phyloP scores from a whole-genome alignment of 495 filamentous ascomycete species.

The Tuber microsphaerosporum region DNA sequence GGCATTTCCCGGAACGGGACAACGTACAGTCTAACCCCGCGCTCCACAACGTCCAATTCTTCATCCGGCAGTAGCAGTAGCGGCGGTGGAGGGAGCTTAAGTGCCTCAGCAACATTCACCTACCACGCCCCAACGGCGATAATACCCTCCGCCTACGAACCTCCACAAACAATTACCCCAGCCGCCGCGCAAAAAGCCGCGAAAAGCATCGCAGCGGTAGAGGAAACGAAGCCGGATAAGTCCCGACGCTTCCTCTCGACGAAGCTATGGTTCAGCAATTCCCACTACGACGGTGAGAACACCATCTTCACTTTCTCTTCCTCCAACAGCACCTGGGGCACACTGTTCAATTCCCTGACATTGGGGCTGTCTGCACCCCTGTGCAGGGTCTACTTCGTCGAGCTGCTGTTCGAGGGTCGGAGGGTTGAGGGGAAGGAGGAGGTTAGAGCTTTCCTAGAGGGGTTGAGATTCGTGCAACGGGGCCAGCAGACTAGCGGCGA shows the following conservation, averaged over 20 bases:
- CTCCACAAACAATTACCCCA: slow-evolving; percentile 3
- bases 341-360: slow-evolving; percentile 25
- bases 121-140: slow-evolving; percentile 10
- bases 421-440: slow-evolving; percentile 12
- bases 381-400: slow-evolving; percentile 32
- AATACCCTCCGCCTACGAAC: slow-evolving; percentile 17
- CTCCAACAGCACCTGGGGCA: slow-evolving; percentile 25
- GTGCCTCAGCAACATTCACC: slow-evolving; percentile 11
- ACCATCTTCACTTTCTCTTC: slow-evolving; percentile 29
- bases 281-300: slow-evolving; percentile 13
- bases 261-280: slow-evolving; percentile 20
- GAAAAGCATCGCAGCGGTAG: slow-evolving; percentile 8
- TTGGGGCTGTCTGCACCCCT: slow-evolving; percentile 26
- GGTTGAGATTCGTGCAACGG: slow-evolving; percentile 15
- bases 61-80: not conserved
- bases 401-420: slow-evolving; percentile 23
- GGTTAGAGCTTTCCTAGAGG: slow-evolving; percentile 14
- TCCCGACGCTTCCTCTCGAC: slow-evolving; percentile 27
- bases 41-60: slow-evolving; percentile 10
- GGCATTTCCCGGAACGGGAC: slow-evolving; percentile 7
- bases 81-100: not conserved
- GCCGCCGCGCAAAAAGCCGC: slow-evolving; percentile 6
- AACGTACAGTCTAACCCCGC: slow-evolving; percentile 16
- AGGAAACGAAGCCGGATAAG: slow-evolving; percentile 17
- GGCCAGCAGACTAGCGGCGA: slow-evolving; percentile 16